Base-by-base conservation (phyloP, 257 asterid genomes). In the Rauvolfia tetraphylla region DNA sequence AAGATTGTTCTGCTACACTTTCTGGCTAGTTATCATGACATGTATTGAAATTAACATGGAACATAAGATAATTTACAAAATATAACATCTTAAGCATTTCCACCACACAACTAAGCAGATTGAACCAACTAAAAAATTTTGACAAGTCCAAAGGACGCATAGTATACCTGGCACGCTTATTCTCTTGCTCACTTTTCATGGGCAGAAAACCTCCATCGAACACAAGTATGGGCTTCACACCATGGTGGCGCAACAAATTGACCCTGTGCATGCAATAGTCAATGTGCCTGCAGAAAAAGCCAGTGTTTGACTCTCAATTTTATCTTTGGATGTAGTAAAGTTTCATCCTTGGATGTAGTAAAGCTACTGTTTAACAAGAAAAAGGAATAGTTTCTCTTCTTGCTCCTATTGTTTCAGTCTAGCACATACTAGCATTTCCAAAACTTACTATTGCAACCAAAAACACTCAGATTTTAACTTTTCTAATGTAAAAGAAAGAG, bases 191-290 rank as follows among this genome's bases (percentile, higher is more conserved):
- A 29, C 79, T 74, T 90, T 95, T 95, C 98, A 95, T 95, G 39
- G 96, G 97, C 74, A 95, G 81, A 83, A 79, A 88, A 57, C 99
- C 99, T 77, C 99, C 99, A 85, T 95, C 99, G 81, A 95, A 92
- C 75, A 95, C 98, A 75, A 92, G 95, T 75, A 95, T 74, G 78
- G 99, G 97, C 84, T 85, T 95, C 63, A 92, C 86, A 63, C 97
- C 97, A 75, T 83, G 82, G 87, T 95, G 98, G 18, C 95, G 90
- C 76, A 95, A 80, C 89, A 95, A 81, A 81, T 92, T 91, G 79
- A 95, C 99, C 81, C 98, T 88, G 83, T 89, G 95, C 99, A 95
- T 92, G 81, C 99, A 95, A 84, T 95, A 95, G 76, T 85, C 87
- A 31, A 95, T 95, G 78, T 95, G 98, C 96, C 99, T 95, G 84